Evolutionary conservation across 306 rosid genomes (phyloP).

Genomic region (Prosopis cineraria): DNA sequence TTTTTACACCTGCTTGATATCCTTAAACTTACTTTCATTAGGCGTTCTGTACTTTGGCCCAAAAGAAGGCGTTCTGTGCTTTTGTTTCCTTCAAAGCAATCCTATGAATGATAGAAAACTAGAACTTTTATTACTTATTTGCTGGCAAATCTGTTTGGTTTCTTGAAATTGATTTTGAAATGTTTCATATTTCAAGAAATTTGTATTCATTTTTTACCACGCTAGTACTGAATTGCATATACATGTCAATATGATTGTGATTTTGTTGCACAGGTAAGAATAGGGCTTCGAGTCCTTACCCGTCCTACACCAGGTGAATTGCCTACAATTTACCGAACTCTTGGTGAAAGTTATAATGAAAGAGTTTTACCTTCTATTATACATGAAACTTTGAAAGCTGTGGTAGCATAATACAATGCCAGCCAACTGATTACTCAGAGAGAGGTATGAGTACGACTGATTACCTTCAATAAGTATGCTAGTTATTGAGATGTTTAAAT

Average conservation of each 20-base stretch:
- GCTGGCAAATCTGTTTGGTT: constrained; percentile 5
- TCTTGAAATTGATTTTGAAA: constrained; percentile 40
- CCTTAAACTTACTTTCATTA: constrained; percentile 11
- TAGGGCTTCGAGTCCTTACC: constrained; percentile 91
- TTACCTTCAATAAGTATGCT: constrained; percentile 5
- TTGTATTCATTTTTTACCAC: not conserved
- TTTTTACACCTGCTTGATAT: constrained; percentile 12
- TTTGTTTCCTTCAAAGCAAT: not conserved
- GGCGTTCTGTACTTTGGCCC: not conserved
- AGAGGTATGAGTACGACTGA: no score
- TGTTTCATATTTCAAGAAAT: constrained; percentile 31
- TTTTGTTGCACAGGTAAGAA: constrained; percentile 56
- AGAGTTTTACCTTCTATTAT: constrained; percentile 79
- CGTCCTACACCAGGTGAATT: constrained; percentile 67
- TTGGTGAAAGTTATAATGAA: constrained; percentile 72
- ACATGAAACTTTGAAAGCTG: constrained; percentile 93
- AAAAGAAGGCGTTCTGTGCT: not conserved
- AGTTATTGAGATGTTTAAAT: constrained; percentile 5
- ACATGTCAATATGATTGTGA: not conserved
- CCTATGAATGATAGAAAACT: constrained; percentile 9
- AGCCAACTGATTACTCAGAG: constrained; percentile 92
- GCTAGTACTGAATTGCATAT: not conserved
- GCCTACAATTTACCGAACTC: constrained; percentile 73
- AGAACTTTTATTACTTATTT: not conserved
- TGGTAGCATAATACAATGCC: constrained; percentile 88